Base-by-base conservation (phyloP, 352 stramenopile genomes). In the Phytophthora capsici region DNA sequence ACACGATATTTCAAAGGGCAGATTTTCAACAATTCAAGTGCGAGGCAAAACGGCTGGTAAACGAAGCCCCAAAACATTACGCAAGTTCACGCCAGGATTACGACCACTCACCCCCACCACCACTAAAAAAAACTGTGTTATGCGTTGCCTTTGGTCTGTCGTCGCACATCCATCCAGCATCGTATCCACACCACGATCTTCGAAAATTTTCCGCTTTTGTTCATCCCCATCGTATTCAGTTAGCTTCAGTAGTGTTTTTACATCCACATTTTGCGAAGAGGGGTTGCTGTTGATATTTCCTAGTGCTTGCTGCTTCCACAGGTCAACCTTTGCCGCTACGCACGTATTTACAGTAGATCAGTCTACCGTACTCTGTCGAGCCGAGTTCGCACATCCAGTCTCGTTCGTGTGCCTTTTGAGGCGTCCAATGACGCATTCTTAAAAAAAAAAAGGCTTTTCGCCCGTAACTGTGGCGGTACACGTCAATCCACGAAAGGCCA, bases 101-200 rank as follows among this genome's bases (percentile, higher is more conserved):
- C 45, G 20, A 3, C 0, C 2, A 44, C 19, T 8, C 5, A 23
- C 40, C 44, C 47, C n/a, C n/a, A n/a, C n/a, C n/a, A n/a, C n/a
- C n/a, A n/a, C n/a, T n/a, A n/a, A 58, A 34, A 66, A 66, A 9
- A 26, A 58, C 14, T 5, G 2, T n/a, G 47, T 14, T 45, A 66
- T 38, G 16, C 25, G 23, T 10, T 52, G 25, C 8, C 37, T 38
- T n/a, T 52, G 44, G 5, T 51, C 25, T 5, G 22, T 51, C 6
- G 44, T 51, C 7, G 25, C 23, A 4, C 37, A 37, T 5, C 16
- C 46, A 17, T 40, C 25, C 1, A 52, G 26, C 25, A 52, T 26
- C 9, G 46, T 52, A 25, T 52, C 25, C 6, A 28, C 2, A 13
- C 14, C 16, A 13, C 44, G 37, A 34, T 57, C 46, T 20, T 20